Evolutionary conservation across 73 alveolate species (phyloP).

Genomic region (Paramecium primaurelia): DNA sequence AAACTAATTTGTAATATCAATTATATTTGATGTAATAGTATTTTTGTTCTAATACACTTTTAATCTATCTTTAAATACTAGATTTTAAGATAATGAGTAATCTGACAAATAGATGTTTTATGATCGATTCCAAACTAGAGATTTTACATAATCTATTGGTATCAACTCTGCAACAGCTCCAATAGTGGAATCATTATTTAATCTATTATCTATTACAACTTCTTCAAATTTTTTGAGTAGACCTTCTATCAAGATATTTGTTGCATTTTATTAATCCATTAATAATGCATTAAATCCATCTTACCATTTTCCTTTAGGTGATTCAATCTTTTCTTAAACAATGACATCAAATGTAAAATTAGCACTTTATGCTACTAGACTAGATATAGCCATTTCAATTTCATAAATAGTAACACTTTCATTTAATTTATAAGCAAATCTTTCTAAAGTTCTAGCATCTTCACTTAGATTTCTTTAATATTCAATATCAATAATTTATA

Average conservation of each 20-base stretch:
- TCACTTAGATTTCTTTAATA: neutral
- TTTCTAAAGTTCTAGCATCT: neutral
- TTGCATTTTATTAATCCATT: neutral
- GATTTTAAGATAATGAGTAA: constrained; percentile 23
- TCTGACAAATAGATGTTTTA: neutral
- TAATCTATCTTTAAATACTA: constrained; percentile 30
- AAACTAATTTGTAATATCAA: constrained; percentile 12
- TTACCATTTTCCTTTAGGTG: constrained; percentile 55
- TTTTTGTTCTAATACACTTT: neutral
- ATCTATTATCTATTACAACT: neutral
- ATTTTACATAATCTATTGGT: neutral
- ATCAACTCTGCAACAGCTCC: constrained; percentile 23
- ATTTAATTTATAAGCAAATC: neutral
- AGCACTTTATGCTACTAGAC: neutral
- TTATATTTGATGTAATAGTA: neutral
- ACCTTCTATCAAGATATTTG: neutral
- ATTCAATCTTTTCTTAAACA: neutral
- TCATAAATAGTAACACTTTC: neutral
- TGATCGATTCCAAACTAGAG: neutral
- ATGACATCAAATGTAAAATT: neutral
- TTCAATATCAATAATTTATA: neutral
- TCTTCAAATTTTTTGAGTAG: neutral
- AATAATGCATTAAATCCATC: constrained; percentile 1
- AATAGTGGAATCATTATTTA: neutral
- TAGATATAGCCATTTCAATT: neutral